These are phyloP conservation scores for Geotrichum cucujoidarum DNA, from an alignment of 1,139 yeast species.

Conservation along the genomic window DNA sequence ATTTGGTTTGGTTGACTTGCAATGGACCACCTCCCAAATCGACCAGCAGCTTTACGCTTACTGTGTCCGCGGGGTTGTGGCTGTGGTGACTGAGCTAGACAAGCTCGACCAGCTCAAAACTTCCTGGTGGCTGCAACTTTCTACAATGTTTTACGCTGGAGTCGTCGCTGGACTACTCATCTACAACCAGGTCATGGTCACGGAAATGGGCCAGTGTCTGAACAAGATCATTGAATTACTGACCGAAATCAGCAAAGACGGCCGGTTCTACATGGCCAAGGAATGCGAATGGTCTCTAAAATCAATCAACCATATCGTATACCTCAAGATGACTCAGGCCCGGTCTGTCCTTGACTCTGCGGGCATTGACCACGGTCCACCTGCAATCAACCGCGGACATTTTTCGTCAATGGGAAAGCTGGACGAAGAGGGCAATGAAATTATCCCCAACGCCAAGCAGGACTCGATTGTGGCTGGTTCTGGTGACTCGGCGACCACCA, in stretches of 20 bases:
- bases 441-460: neutral
- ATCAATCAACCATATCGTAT: constrained; percentile 50
- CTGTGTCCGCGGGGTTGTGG: constrained; percentile 26
- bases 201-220: constrained; percentile 27
- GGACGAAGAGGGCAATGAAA: constrained; percentile 22
- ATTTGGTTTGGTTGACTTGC: constrained; percentile 15
- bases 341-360: constrained; percentile 38
- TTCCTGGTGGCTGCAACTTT: constrained; percentile 55
- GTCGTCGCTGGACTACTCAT: constrained; percentile 45
- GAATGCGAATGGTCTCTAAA: constrained; percentile 64
- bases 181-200: constrained; percentile 38
- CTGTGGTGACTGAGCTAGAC: constrained; percentile 38
- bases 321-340: constrained; percentile 45
- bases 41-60: constrained; percentile 18
- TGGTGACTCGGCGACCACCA: too few relatives aligned
- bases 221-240: constrained; percentile 30
- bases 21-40: constrained; percentile 12
- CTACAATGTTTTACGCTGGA: constrained; percentile 47
- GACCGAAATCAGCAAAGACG: constrained; percentile 40
- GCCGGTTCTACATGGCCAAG: constrained; percentile 53
- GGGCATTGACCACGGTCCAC: constrained; percentile 57
- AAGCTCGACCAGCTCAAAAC: constrained; percentile 28
- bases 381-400: constrained; percentile 47
- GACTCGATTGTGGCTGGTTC: neutral
- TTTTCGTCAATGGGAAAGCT: constrained; percentile 37